Percentiles rank a stretch among this genome's conserved stretches.
phyloP scores from a whole-genome alignment of 2,329 filamentous ascomycete genomes.

The Dothistroma pini region DNA sequence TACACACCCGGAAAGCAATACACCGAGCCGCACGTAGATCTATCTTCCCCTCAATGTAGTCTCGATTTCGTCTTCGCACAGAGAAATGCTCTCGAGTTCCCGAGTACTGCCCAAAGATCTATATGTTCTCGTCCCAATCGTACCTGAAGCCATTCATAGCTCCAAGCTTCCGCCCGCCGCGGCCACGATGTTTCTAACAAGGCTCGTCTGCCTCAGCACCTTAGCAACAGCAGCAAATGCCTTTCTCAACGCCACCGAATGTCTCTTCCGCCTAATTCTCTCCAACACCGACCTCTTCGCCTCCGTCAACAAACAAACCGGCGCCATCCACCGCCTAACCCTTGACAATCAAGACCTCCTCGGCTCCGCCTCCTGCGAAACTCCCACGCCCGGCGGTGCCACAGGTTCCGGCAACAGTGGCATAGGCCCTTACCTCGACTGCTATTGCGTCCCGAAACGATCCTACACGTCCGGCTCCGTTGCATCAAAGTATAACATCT shows the following conservation, averaged over 20 bases:
- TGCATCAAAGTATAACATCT: constrained; percentile 49
- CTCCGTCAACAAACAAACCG: constrained; percentile 43
- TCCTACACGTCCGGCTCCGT: constrained; percentile 57
- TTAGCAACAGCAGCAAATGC: constrained; percentile 8
- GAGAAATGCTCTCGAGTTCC: too few species aligned
- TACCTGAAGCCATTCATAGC: neutral
- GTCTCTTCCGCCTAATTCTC: constrained; percentile 35
- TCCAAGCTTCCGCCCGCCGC: neutral
- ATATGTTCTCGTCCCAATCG: neutral
- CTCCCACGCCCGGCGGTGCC: too few species aligned
- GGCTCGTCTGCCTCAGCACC: neutral
- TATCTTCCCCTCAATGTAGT: too few species aligned
- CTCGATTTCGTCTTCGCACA: too few species aligned
- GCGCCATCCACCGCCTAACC: constrained; percentile 41
- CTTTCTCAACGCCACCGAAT: constrained; percentile 32
- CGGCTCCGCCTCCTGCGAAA: too few species aligned
- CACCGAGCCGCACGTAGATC: too few species aligned
- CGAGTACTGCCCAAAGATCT: too few species aligned
- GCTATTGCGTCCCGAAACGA: constrained; percentile 58
- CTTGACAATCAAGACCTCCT: constrained; percentile 54
- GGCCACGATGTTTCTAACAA: neutral
- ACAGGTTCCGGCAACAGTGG: constrained; percentile 36
- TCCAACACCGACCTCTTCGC: constrained; percentile 46
- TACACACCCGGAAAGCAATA: too few species aligned
- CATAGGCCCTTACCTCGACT: constrained; percentile 59